These are phyloP conservation scores for Penicillium alfredii DNA, from an alignment of 495 filamentous ascomycete species.

Conservation along the genomic window DNA sequence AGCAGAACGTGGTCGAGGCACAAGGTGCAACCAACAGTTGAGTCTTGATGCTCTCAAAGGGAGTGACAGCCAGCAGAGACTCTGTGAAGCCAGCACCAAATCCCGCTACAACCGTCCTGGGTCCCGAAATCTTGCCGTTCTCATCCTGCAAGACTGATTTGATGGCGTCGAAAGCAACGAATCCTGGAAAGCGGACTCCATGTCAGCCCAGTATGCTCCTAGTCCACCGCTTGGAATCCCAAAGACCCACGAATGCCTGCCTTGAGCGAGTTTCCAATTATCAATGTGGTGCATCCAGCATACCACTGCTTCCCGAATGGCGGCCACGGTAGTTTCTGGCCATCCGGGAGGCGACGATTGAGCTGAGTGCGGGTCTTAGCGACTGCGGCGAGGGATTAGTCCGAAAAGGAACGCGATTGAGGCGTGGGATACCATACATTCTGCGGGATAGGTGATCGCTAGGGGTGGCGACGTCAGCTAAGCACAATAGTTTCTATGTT, in stretches of 20 bases:
- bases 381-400: constrained; percentile 40
- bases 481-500: constrained; percentile 1
- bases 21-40: constrained; percentile 53
- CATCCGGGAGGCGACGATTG: constrained; percentile 73
- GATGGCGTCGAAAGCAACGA: constrained; percentile 93
- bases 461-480: constrained; percentile 11
- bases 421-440: constrained; percentile 64
- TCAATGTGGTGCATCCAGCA: constrained; percentile 92
- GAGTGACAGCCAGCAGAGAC: constrained; percentile 87
- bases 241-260: constrained; percentile 75
- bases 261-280: constrained; percentile 94
- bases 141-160: constrained; percentile 76
- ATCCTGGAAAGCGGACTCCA: constrained; percentile 50
- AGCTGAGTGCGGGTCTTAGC: constrained; percentile 94
- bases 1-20: not conserved
- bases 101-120: constrained; percentile 83
- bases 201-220: constrained; percentile 1
- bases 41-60: constrained; percentile 97
- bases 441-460: constrained; percentile 97
- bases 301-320: constrained; percentile 95
- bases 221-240: not conserved
- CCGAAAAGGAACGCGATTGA: not conserved
- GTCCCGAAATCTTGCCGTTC: constrained; percentile 83
- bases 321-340: constrained; percentile 90
- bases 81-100: constrained; percentile 95